phyloP scores from a whole-genome alignment of 2,329 filamentous ascomycete genomes.

The Penicillium sp. region DNA sequence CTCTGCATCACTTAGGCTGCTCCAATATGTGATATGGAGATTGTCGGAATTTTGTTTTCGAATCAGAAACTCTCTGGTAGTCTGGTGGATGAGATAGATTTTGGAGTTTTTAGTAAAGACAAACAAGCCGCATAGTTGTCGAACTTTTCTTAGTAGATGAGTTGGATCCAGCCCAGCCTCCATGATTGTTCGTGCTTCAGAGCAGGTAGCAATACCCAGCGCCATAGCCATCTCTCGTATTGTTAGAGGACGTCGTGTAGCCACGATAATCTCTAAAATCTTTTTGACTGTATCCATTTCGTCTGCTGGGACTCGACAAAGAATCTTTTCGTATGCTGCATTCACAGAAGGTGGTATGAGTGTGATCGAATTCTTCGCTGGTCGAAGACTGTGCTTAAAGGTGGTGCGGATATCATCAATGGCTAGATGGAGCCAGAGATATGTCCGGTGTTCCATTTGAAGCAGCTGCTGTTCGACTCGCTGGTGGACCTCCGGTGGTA shows the following conservation, averaged over 20 bases:
- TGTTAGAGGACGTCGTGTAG: conserved; percentile 15
- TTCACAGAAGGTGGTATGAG: conserved; percentile 14
- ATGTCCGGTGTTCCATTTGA: conserved; percentile 18
- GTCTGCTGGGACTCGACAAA: conserved; percentile 3
- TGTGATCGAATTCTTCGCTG: too few species aligned
- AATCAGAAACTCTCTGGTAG: conserved; percentile 13
- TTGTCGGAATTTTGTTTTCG: neutral
- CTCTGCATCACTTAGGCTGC: conserved; percentile 1
- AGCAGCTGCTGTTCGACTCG: conserved; percentile 13
- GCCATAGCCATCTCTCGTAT: conserved; percentile 13
- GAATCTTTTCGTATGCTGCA: conserved; percentile 16
- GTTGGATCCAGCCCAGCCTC: conserved; percentile 1
- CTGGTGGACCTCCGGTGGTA: conserved; percentile 6
- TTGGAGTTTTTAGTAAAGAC: conserved; percentile 14
- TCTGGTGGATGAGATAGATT: conserved; percentile 20
- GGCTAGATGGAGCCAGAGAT: conserved; percentile 21
- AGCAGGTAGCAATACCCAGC: conserved; percentile 5
- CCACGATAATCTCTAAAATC: conserved; percentile 15
- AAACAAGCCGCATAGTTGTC: conserved; percentile 16
- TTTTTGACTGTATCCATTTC: conserved; percentile 2
- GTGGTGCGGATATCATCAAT: conserved; percentile 15
- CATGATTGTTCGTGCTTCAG: neutral
- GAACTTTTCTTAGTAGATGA: neutral
- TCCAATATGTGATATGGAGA: neutral
- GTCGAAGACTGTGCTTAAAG: conserved; percentile 7